phyloP scores from a whole-genome alignment of 2,329 filamentous ascomycete species.

The Pseudogymnoascus sp. region DNA sequence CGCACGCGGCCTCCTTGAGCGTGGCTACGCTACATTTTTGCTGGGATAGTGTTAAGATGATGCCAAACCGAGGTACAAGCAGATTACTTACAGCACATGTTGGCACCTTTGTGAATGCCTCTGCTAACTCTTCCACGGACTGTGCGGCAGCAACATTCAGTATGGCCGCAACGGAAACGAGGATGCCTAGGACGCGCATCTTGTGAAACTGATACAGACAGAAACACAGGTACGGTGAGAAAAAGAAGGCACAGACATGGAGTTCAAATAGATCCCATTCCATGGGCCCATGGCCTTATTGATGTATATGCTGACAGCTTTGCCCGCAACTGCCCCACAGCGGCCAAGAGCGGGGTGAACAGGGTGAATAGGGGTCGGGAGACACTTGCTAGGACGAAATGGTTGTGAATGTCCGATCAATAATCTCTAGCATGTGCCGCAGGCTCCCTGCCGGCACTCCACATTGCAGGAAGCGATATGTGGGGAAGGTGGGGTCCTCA shows the following conservation, averaged over 20 bases:
- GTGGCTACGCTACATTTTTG: neutral
- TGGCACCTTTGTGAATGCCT: slow-evolving; percentile 5
- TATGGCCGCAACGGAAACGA: neutral
- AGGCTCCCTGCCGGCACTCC: neutral
- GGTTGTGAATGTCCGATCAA: neutral
- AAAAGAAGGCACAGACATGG: slow-evolving; percentile 5
- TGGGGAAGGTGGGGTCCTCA: slow-evolving; percentile 1
- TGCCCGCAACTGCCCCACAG: neutral
- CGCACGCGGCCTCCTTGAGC: neutral
- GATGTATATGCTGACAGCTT: slow-evolving; percentile 2
- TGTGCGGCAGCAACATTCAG: neutral
- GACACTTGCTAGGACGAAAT: neutral
- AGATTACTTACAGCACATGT: neutral
- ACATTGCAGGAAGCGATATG: neutral
- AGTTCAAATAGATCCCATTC: neutral
- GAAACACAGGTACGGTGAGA: neutral
- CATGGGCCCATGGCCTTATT: neutral
- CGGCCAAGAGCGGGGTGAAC: slow-evolving; percentile 1
- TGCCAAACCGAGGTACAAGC: neutral
- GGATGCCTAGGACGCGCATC: slow-evolving; percentile 4
- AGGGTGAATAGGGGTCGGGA: neutral
- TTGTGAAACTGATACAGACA: neutral
- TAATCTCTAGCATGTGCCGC: slow-evolving; percentile 2
- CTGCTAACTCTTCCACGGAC: neutral
- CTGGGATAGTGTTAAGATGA: neutral